Conservation (phyloP, 202 grass and related monocot species). For the Alloteropsis angusta region DNA sequence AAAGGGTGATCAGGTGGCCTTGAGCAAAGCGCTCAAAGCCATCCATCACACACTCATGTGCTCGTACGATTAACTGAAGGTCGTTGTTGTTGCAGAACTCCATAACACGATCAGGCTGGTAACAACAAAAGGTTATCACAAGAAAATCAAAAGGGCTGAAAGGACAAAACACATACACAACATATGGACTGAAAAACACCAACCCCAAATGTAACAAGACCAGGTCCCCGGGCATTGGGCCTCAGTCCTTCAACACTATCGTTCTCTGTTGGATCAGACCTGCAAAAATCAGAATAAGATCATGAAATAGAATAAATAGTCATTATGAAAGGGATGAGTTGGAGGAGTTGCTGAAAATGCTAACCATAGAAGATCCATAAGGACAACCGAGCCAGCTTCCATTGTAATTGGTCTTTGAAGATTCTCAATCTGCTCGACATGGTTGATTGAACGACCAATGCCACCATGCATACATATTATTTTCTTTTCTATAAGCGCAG, state of each 20-base stretch:
- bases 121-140: conserved; percentile 29
- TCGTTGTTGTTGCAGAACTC: conserved; percentile 99
- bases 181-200: conserved; percentile 16
- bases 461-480: conserved; percentile 99
- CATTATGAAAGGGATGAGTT: not conserved
- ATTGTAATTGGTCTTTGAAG: conserved; percentile 96
- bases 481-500: conserved; percentile 97
- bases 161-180: not conserved
- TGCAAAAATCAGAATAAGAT: conserved; percentile 33
- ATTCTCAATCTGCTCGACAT: conserved; percentile 97
- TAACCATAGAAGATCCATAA: conserved; percentile 98
- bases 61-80: conserved; percentile 91
- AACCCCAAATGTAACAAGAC: conserved; percentile 99
- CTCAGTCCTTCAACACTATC: conserved; percentile 96
- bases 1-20: conserved; percentile 97
- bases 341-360: not conserved
- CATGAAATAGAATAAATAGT: conserved; percentile 11
- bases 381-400: conserved; percentile 95
- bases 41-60: conserved; percentile 99
- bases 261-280: conserved; percentile 99
- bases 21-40: conserved; percentile 99
- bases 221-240: conserved; percentile 92
- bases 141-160: conserved; percentile 1
- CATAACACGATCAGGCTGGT: conserved; percentile 96
- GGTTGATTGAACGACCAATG: conserved; percentile 96